A percentile compares a stretch with the other conserved stretches of the same genome.
phyloP scores from a whole-genome alignment of 2,329 filamentous ascomycete species.

The Periconia sp. region DNA sequence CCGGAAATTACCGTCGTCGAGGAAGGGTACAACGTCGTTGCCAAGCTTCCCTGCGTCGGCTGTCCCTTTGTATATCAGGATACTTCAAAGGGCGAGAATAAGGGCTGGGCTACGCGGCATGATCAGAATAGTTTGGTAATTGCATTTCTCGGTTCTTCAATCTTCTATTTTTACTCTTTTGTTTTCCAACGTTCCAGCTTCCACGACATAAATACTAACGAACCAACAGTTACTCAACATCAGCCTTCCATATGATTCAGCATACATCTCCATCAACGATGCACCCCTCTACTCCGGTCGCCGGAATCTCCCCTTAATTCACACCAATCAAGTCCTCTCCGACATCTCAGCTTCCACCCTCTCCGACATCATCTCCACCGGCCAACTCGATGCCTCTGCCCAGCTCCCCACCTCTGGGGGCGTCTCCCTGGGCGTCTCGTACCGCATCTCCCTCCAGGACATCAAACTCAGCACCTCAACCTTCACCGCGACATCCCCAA shows the following conservation, averaged over 20 bases:
- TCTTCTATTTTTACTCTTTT: not conserved
- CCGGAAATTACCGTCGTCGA: slow-evolving; percentile 33
- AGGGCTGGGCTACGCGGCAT: slow-evolving; percentile 24
- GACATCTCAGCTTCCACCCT: slow-evolving; percentile 22
- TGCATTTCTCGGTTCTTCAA: not conserved
- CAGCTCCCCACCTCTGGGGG: slow-evolving; percentile 16
- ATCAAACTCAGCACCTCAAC: slow-evolving; percentile 8
- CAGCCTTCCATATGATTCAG: slow-evolving; percentile 28
- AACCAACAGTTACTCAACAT: slow-evolving; percentile 30
- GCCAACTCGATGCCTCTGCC: slow-evolving; percentile 24
- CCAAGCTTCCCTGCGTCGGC: slow-evolving; percentile 34
- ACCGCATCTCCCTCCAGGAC: slow-evolving; percentile 25
- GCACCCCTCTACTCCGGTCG: slow-evolving; percentile 19
- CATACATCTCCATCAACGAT: slow-evolving; percentile 29
- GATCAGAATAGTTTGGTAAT: slow-evolving; percentile 32
- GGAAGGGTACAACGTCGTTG: slow-evolving; percentile 35
- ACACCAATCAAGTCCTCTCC: slow-evolving; percentile 31
- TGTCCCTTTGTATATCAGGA: slow-evolving; percentile 38
- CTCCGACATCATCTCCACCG: slow-evolving; percentile 13
- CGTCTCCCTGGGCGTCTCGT: slow-evolving; percentile 32
- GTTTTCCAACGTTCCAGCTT: not conserved
- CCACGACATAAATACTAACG: not conserved
- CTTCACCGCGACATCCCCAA: slow-evolving; percentile 6
- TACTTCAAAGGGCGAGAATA: slow-evolving; percentile 24
- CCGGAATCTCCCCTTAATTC: slow-evolving; percentile 23